Conservation (phyloP, 2,329 filamentous ascomycete genomes). For the Penicillium sp. region DNA sequence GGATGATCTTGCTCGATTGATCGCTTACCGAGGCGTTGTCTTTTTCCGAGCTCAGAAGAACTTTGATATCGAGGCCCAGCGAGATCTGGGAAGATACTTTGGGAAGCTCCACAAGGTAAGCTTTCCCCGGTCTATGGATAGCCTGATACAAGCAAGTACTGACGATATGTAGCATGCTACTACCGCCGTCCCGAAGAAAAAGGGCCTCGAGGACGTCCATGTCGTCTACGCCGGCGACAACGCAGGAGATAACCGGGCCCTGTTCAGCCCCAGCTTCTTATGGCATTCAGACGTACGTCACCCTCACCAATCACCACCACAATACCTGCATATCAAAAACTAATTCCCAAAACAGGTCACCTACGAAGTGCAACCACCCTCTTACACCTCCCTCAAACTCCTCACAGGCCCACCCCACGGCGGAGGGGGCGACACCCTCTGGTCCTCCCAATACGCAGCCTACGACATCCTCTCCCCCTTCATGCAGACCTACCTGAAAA, state of each 20-base stretch:
- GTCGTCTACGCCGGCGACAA: constrained; percentile 59
- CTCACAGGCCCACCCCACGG: constrained; percentile 57
- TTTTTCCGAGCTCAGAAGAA: constrained; percentile 60
- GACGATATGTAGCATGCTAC: constrained; percentile 50
- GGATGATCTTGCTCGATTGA: constrained; percentile 57
- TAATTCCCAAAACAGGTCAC: constrained; percentile 46
- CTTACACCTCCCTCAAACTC: constrained; percentile 59
- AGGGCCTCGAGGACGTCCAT: constrained; percentile 58
- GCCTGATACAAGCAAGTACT: not conserved
- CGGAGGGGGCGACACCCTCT: constrained; percentile 60
- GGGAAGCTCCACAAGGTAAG: constrained; percentile 54
- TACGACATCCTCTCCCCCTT: constrained; percentile 58
- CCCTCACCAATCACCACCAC: not conserved
- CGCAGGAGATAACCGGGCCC: constrained; percentile 54
- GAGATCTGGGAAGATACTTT: constrained; percentile 55
- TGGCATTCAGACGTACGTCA: constrained; percentile 57
- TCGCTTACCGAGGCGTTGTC: constrained; percentile 59
- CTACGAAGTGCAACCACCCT: constrained; percentile 60
- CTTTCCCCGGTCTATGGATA: not conserved
- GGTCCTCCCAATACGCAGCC: constrained; percentile 61
- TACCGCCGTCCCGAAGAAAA: constrained; percentile 52
- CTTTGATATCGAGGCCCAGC: constrained; percentile 56
- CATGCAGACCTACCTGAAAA: constrained; percentile 62
- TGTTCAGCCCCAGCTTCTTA: constrained; percentile 58
- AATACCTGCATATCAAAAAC: not conserved